Evolutionary conservation across 495 filamentous ascomycete genomes (phyloP), one percentile per base, ranked within the genome.

Genomic region (Antarctomyces pellizariae): DNA sequence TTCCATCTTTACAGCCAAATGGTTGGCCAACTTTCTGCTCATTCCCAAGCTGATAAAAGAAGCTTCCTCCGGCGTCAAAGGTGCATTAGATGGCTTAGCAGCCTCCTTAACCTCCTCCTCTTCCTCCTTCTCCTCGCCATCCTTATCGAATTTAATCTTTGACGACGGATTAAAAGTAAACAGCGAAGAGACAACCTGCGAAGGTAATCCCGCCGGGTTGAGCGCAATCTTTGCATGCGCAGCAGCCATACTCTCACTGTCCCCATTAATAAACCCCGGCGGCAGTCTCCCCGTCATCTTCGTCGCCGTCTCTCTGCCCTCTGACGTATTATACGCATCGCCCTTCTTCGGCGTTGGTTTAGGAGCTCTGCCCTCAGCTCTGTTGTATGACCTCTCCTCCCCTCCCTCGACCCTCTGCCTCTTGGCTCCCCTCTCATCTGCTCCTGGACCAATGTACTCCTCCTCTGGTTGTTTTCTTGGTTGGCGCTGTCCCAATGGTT

Each of bases 81-180:
- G 89, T n/a, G 86, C 86, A 49, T 97, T 97, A 0, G 84, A 89
- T n/a, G 86, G 76, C 14, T 71, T 57, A 6, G 67, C 62, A 2
- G 64, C 54, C 20, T 62, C 59, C 25, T 45, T 43, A 9, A 55
- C 48, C 14, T 56, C 51, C 1, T 25, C 33, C 1, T 38, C 36
- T 13, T 59, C 57, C 2, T 46, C 46, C n/a, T 8, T 21, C 22
- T 34, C 32, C 18, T 30, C 33, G 3, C 36, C 31, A 4, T 43
- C 39, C 8, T 46, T 26, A 13, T 55, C 44, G 25, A 67, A 58
- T 7, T 46, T 47, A 17, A 64, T 69, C 29, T 59, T 62, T 6
- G 75, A 56, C 5, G 54, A 49, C 1, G 84, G 83, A 32, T 93
- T 97, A 43, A 62, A 78, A 2, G 82, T 72, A 49, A 92, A 95